Conservation (phyloP, 2,329 filamentous ascomycete species). For the Phoma sp. region DNA sequence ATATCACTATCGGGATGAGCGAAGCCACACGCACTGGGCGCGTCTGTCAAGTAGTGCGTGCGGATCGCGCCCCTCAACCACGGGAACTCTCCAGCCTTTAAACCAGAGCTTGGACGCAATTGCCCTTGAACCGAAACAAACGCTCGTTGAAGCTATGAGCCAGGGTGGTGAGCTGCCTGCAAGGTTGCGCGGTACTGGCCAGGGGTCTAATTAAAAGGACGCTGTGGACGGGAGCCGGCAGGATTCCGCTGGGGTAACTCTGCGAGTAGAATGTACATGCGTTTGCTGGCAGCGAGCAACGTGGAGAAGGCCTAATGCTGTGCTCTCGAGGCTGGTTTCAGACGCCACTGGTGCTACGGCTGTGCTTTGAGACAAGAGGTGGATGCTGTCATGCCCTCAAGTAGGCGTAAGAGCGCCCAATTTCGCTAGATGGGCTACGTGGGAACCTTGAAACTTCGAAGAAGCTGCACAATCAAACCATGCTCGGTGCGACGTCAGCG, state of each 20-base stretch:
- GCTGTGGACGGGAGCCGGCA: slow-evolving; percentile 11
- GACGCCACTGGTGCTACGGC: slow-evolving; percentile 33
- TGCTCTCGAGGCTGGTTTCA: slow-evolving; percentile 23
- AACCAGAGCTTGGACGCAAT: slow-evolving; percentile 20
- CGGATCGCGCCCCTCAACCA: slow-evolving; percentile 30
- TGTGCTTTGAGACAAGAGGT: slow-evolving; percentile 27
- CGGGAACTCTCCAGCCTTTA: slow-evolving; percentile 22
- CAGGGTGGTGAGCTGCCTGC: slow-evolving; percentile 11
- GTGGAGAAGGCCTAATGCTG: slow-evolving; percentile 15
- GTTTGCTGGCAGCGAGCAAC: slow-evolving; percentile 19
- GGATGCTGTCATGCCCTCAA: slow-evolving; percentile 17
- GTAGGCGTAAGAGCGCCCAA: slow-evolving; percentile 18
- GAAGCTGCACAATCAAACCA: slow-evolving; percentile 17
- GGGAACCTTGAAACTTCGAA: slow-evolving; percentile 19
- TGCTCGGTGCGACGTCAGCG: slow-evolving; percentile 2
- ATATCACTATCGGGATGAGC: slow-evolving; percentile 17
- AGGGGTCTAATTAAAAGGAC: slow-evolving; percentile 30
- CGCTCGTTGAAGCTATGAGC: slow-evolving; percentile 12
- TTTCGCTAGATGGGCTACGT: slow-evolving; percentile 21
- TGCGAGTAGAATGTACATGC: slow-evolving; percentile 2
- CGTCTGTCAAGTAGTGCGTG: slow-evolving; percentile 23
- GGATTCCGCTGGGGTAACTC: slow-evolving; percentile 9
- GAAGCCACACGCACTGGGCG: slow-evolving; percentile 23
- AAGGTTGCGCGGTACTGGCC: slow-evolving; percentile 28
- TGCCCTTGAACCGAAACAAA: slow-evolving; percentile 11